phyloP scores from a whole-genome alignment of 345 rosid species.

The Aurinia saxatilis region DNA sequence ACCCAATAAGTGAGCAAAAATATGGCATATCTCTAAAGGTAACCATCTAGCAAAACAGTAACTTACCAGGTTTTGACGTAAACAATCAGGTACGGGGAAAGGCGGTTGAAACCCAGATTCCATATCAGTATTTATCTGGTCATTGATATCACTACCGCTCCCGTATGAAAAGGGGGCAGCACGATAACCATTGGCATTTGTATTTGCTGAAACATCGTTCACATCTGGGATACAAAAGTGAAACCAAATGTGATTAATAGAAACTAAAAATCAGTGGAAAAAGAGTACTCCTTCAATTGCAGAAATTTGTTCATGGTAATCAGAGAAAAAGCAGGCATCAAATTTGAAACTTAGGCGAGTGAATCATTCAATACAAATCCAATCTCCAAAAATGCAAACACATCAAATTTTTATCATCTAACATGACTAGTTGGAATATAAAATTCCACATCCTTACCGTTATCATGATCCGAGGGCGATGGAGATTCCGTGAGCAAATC shows the following conservation, averaged over 20 bases:
- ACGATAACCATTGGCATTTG: constrained; percentile 35
- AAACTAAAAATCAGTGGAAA: not conserved
- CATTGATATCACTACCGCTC: constrained; percentile 34
- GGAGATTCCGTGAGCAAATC: constrained; percentile 44
- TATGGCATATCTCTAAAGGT: constrained; percentile 14
- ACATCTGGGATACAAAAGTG: constrained; percentile 27
- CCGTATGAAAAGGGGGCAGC: constrained; percentile 78
- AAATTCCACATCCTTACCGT: constrained; percentile 26
- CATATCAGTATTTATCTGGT: constrained; percentile 34
- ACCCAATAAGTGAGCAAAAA: constrained; percentile 34
- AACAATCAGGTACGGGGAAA: constrained; percentile 60
- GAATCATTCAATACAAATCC: not conserved
- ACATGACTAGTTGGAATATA: not conserved
- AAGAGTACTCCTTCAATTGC: too few relatives aligned
- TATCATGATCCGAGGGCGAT: constrained; percentile 38
- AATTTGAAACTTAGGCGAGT: not conserved
- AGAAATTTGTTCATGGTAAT: not conserved
- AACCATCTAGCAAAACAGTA: constrained; percentile 12
- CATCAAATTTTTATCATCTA: not conserved
- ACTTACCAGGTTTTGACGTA: constrained; percentile 78
- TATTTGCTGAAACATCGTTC: constrained; percentile 37
- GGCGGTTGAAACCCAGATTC: constrained; percentile 68
- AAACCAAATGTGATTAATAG: not conserved
- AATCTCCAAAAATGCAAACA: not conserved
- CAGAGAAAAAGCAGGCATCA: not conserved